Evolutionary conservation across 805 yeast species (phyloP), one percentile per base, ranked within the genome.

Genomic region (Blastobotrys mokoenaii): DNA sequence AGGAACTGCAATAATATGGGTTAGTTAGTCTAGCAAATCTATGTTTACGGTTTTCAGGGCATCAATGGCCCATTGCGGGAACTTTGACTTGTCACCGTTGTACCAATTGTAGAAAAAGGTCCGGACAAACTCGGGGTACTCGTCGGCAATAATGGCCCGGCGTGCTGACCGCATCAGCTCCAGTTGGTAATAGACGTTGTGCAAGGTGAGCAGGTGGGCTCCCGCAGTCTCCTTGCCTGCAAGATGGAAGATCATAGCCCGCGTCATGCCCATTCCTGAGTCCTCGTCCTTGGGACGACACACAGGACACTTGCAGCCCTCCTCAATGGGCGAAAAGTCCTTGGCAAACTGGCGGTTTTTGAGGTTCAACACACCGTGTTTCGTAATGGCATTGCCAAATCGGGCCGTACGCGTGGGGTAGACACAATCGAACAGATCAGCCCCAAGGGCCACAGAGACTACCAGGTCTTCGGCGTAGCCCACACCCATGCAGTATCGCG

Each of bases 391-490:
- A 39, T 70, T 67, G 20, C 73, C 73, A 49, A 69, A 69, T 25
- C 73, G 56, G 7, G 67, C 66, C 3, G 73, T 69, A 39, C 73
- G 55, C 2, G 73, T 69, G 9, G 73, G 73, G 49, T 67, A 69
- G 3, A 69, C 73, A 44, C 73, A 70, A 48, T 69, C 73, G 52
- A 69, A 69, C 60, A 69, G 55, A 48, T 69, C 73, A 1, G 72
- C 73, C 1, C 73, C 73, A 34, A 69, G 59, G 1, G 73, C 73
- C 4, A 69, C 74, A 1, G 69, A 63, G 6, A 69, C 74, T 3
- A 69, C 68, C 49, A 69, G 54, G 48, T 69, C 73, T 48, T 69
- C 73, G 6, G 74, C 74, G 45, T 70, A 70, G 14, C 73, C 73
- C 3, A 69, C 71, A 12, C 73, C 73, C 73, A 69, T 69, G 51